Evolutionary conservation across 1,284 basidiomycete genomes (phyloP).

Genomic region (Melampsora larici-populina): DNA sequence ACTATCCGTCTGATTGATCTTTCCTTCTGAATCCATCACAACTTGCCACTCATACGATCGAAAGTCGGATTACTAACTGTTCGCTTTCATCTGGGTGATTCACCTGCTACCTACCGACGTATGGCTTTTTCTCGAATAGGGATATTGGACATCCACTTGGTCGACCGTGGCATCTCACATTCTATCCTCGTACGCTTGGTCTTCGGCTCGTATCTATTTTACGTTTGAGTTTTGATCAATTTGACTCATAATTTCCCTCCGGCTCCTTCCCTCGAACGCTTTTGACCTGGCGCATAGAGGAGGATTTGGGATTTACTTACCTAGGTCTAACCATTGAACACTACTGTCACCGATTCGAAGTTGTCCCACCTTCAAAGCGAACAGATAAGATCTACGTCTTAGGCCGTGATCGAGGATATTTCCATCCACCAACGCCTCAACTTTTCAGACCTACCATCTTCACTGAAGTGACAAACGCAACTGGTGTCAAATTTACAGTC

Average conservation of each 20-base stretch:
- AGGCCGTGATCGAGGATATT: slow-evolving; percentile 23
- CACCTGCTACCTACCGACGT: no score
- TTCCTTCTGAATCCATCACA: no score
- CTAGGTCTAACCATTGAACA: slow-evolving; percentile 39
- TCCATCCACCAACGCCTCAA: slow-evolving; percentile 19
- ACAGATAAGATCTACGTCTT: slow-evolving; percentile 37
- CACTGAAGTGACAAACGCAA: slow-evolving; percentile 9
- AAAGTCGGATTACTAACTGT: no score
- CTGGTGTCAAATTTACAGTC: slow-evolving; percentile 31
- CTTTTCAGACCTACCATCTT: slow-evolving; percentile 9
- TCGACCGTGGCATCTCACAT: slow-evolving; percentile 37
- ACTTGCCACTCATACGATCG: no score
- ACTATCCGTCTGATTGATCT: not conserved
- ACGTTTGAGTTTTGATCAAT: not conserved
- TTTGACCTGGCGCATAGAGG: not conserved
- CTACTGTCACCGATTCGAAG: slow-evolving; percentile 26
- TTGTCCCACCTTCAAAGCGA: slow-evolving; percentile 17
- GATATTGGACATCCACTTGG: slow-evolving; percentile 36
- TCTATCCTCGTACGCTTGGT: slow-evolving; percentile 29
- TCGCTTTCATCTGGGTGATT: no score
- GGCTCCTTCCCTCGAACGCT: no score
- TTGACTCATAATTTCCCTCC: no score
- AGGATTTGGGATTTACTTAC: slow-evolving; percentile 31
- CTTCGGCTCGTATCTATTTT: not conserved
- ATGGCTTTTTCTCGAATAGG: not conserved